phyloP scores from a whole-genome alignment of 371 early-diverging fungal species.

The Apophysomyces variabilis region DNA sequence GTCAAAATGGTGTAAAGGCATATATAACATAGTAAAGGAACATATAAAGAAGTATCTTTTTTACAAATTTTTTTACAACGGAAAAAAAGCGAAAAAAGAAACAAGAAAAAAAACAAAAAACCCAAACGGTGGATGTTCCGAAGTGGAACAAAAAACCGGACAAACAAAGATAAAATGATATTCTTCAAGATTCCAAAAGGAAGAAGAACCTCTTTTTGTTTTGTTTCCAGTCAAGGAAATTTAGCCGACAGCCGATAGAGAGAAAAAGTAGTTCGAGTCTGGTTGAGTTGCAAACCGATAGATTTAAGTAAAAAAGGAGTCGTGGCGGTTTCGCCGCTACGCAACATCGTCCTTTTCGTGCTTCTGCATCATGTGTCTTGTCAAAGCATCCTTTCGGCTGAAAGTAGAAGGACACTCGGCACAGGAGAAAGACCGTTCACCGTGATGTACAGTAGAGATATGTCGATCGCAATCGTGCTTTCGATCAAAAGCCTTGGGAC shows the following conservation, averaged over 20 bases:
- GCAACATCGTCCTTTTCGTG: constrained; percentile 19
- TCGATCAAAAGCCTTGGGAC: constrained; percentile 65
- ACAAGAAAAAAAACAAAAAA: not conserved
- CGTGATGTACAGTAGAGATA: constrained; percentile 64
- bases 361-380: constrained; percentile 47
- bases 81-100: not conserved
- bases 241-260: constrained; percentile 5
- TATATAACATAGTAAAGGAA: not conserved
- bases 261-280: not conserved
- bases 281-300: too few relatives aligned
- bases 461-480: constrained; percentile 81
- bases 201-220: not conserved
- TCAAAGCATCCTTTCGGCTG: constrained; percentile 73
- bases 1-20: too few relatives aligned
- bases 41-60: not conserved
- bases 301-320: too few relatives aligned
- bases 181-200: not conserved
- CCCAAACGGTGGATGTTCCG: not conserved
- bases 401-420: constrained; percentile 61
- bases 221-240: constrained; percentile 4
- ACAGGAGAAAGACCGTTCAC: constrained; percentile 65
- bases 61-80: constrained; percentile 13
- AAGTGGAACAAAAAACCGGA: not conserved
- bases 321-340: not conserved
- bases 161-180: not conserved